Percentiles rank a stretch among this genome's conserved stretches.
These are phyloP conservation scores for Alliaria petiolata DNA, from an alignment of 345 rosid species.

Conservation along the genomic window DNA sequence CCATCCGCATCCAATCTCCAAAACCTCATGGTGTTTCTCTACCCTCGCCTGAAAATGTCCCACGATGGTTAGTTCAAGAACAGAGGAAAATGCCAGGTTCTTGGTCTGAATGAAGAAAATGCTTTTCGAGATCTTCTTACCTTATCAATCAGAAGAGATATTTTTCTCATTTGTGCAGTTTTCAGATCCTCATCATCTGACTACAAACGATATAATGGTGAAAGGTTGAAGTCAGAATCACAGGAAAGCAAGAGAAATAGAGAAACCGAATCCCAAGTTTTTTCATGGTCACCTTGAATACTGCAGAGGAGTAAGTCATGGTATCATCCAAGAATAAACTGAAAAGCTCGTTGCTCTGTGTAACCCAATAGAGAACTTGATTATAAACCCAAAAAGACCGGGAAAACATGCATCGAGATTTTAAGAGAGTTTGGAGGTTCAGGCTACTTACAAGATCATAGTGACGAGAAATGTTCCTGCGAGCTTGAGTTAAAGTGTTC, in stretches of 20 bases:
- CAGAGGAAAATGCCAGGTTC: neutral
- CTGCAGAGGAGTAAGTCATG: slow-evolving; percentile 82
- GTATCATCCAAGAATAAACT: slow-evolving; percentile 79
- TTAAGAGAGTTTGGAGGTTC: neutral
- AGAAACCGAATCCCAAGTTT: neutral
- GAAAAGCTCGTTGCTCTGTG: slow-evolving; percentile 80
- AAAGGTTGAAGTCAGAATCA: neutral
- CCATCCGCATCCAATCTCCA: slow-evolving; percentile 96
- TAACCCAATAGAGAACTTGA: neutral
- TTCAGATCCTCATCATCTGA: slow-evolving; percentile 60
- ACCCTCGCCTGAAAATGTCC: slow-evolving; percentile 50
- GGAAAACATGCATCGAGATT: neutral
- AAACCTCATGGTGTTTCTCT: slow-evolving; percentile 54
- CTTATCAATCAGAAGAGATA: slow-evolving; percentile 62
- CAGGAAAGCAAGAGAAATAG: neutral
- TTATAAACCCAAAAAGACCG: neutral
- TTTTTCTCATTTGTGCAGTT: slow-evolving; percentile 74
- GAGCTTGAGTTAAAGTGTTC: slow-evolving; percentile 87
- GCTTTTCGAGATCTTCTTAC: slow-evolving; percentile 30
- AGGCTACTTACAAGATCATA: slow-evolving; percentile 69
- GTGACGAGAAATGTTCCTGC: slow-evolving; percentile 83
- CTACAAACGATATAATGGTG: slow-evolving; percentile 24
- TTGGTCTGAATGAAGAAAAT: neutral
- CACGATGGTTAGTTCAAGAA: neutral
- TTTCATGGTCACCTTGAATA: slow-evolving; percentile 58